phyloP scores from a whole-genome alignment of 345 rosid genomes.

The Aquilaria yunnanensis region DNA sequence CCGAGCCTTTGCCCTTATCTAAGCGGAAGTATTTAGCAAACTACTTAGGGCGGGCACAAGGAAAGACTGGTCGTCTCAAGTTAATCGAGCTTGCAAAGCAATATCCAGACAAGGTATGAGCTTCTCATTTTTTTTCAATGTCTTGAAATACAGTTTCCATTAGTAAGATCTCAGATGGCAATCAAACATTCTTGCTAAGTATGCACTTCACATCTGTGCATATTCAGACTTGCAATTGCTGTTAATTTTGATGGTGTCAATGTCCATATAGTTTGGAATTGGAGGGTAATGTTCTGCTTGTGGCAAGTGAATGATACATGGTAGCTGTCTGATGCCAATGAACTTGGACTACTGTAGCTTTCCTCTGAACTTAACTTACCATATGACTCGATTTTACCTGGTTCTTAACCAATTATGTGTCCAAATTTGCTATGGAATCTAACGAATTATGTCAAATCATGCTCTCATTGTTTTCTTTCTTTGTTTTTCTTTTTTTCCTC shows the following conservation, averaged over 20 bases:
- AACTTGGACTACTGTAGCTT: too few relatives aligned
- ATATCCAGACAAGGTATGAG: constrained; percentile 72
- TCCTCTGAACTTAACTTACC: too few relatives aligned
- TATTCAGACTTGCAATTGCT: not conserved
- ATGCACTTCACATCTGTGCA: not conserved
- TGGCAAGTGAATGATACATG: too few relatives aligned
- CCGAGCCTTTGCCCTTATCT: constrained; percentile 72
- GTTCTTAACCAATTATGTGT: not conserved
- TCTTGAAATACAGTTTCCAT: not conserved
- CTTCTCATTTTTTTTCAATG: not conserved
- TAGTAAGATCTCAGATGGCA: too few relatives aligned
- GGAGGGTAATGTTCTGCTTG: too few relatives aligned
- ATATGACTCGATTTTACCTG: not conserved
- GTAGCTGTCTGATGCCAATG: too few relatives aligned
- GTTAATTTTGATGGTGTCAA: not conserved
- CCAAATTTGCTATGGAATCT: constrained; percentile 2
- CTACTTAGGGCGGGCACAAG: constrained; percentile 93
- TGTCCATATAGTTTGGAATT: too few relatives aligned
- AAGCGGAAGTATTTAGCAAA: constrained; percentile 83
- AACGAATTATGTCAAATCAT: not conserved
- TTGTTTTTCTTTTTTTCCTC: not conserved
- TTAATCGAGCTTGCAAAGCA: constrained; percentile 78
- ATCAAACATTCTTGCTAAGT: not conserved
- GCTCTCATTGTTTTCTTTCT: not conserved
- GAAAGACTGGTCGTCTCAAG: constrained; percentile 77